Base-by-base conservation (phyloP, 352 stramenopile species). In the Achlya hypogyna region DNA sequence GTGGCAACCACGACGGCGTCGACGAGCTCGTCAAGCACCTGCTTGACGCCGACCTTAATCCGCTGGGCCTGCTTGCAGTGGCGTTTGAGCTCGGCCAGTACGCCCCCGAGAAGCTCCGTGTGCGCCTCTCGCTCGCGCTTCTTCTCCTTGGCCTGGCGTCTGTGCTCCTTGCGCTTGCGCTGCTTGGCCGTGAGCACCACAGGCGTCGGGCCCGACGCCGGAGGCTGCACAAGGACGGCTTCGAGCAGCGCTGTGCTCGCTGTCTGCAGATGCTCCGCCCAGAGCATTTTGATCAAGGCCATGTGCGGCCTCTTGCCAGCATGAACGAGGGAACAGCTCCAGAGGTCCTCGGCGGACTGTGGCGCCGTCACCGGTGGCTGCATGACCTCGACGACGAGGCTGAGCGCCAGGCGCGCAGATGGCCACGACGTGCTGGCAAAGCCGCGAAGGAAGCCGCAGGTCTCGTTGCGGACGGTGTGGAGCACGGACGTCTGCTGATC, bases 191-290 rank as follows among this genome's bases (percentile, higher is more conserved):
- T 78, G 69, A 82, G 78, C 38, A 76, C 86, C 27, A 38, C 20
- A 22, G 32, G 9, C 14, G 28, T 66, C n/a, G 25, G 25, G 14
- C 9, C 5, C 38, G 10, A 22, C 38, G 32, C 1, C 49, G 20
- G 10, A 43, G 27, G 28, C 43, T 38, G 31, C 58, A 28, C 23
- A 18, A 56, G 29, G 9, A 34, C 58, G 1, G 14, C 27, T n/a
- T 71, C 79, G n/a, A 94, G 63, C 12, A 91, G 60, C n/a, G 77
- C 47, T 1, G 83, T 86, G 32, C 82, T 91, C 29, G 87, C 74
- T 6, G 78, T 83, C 69, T 94, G 86, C 16, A 94, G 52, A 23
- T 88, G 63, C 59, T 92, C 86, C 3, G 82, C 82, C 12, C 89
- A 60, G n/a, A 94, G 68, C 12, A 94, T 69, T 40, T 79, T 77